Conservation (phyloP, 441 rosid genomes). For the Gossypium trilobum region DNA sequence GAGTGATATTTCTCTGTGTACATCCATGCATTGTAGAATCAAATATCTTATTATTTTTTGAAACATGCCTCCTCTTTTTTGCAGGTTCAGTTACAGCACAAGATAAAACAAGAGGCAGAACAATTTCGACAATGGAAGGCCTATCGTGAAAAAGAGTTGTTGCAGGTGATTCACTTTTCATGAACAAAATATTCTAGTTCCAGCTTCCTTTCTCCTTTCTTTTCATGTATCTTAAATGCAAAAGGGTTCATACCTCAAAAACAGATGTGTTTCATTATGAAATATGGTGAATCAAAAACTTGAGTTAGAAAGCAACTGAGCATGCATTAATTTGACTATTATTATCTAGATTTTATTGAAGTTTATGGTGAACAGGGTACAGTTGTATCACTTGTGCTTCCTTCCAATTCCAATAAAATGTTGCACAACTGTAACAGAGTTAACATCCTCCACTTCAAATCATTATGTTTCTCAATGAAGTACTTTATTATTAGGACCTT, state of each 20-base stretch:
- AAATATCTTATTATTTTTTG: conserved; percentile 8
- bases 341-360: background rate
- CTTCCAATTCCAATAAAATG: background rate
- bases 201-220: background rate
- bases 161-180: conserved; percentile 37
- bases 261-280: background rate
- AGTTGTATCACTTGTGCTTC: background rate
- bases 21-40: background rate
- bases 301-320: background rate
- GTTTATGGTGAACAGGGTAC: background rate
- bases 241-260: background rate
- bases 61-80: conserved; percentile 15
- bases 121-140: conserved; percentile 74
- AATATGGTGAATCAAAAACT: background rate
- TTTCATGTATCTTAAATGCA: background rate
- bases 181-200: background rate
- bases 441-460: background rate
- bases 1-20: conserved; percentile 3
- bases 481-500: background rate
- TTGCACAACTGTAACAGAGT: background rate
- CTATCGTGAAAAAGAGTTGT: conserved; percentile 57
- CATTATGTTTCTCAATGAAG: background rate
- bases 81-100: conserved; percentile 63
- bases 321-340: conserved; percentile 2
- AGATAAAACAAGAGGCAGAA: conserved; percentile 66